Conservation (phyloP, 169 alveolate species). For the Plasmodium fragile region DNA sequence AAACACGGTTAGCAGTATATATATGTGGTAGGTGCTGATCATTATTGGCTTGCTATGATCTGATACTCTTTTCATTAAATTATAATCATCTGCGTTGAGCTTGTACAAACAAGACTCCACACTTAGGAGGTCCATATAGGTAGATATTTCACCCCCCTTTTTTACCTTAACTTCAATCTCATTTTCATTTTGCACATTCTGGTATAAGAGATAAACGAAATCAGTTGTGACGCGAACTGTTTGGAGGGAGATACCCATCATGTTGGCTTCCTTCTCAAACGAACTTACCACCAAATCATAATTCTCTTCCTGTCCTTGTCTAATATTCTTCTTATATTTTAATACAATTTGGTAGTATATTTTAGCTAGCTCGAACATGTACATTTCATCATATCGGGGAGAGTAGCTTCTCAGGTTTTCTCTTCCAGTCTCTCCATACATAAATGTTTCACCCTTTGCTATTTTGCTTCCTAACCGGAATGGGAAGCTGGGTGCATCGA, state of each 20-base stretch:
- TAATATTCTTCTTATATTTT: constrained; percentile 5
- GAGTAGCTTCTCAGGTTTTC: neutral
- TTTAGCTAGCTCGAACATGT: constrained; percentile 28
- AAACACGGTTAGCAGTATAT: neutral
- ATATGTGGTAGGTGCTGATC: constrained; percentile 22
- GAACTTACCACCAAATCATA: neutral
- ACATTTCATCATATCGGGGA: constrained; percentile 12
- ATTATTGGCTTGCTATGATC: constrained; percentile 22
- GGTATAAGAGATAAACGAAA: neutral
- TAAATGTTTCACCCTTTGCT: neutral
- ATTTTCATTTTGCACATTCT: neutral
- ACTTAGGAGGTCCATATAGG: neutral
- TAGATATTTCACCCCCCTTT: constrained; percentile 1
- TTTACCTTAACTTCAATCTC: constrained; percentile 11
- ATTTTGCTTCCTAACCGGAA: constrained; percentile 9
- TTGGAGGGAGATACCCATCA: neutral
- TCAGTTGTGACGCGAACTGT: neutral
- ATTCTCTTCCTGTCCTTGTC: constrained; percentile 1
- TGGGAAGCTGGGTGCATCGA: constrained; percentile 11
- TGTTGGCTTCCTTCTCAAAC: neutral
- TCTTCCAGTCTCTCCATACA: neutral
- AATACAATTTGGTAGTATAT: constrained; percentile 2
- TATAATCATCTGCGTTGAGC: constrained; percentile 32
- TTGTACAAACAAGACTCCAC: constrained; percentile 25
- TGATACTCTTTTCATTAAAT: neutral